phyloP scores from a whole-genome alignment of 2,329 filamentous ascomycete genomes.

The Hirsutella thompsonii region DNA sequence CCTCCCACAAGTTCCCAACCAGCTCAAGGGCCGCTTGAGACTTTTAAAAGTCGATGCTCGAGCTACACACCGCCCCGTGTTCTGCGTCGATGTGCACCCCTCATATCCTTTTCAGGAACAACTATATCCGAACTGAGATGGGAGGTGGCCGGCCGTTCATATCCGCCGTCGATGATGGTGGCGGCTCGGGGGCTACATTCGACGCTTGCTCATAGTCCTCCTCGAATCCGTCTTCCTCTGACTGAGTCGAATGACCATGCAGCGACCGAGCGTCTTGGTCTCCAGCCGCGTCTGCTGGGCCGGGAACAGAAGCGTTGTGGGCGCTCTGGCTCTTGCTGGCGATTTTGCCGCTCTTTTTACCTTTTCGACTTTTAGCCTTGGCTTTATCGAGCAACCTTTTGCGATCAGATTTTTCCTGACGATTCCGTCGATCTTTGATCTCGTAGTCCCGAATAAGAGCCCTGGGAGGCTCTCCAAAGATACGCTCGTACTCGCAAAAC shows the following conservation, averaged over 20 bases:
- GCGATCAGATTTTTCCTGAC: constrained; percentile 77
- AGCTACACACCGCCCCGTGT: too few relatives aligned
- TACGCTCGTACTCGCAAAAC: constrained; percentile 94
- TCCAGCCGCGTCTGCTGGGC: constrained; percentile 10
- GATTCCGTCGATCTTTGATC: constrained; percentile 78
- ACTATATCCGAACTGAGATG: constrained; percentile 7
- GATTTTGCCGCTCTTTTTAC: constrained; percentile 64
- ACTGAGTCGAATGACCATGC: constrained; percentile 23
- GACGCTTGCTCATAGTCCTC: constrained; percentile 18
- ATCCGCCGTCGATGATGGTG: constrained; percentile 4
- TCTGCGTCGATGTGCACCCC: neutral
- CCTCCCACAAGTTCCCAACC: too few relatives aligned
- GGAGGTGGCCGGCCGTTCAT: constrained; percentile 7
- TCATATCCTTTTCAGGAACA: neutral
- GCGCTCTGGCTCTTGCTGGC: constrained; percentile 12
- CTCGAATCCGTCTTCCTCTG: constrained; percentile 23
- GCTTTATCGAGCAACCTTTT: constrained; percentile 78
- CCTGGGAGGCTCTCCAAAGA: constrained; percentile 77
- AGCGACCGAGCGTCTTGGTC: constrained; percentile 9
- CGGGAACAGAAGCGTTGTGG: constrained; percentile 11
- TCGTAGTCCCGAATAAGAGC: constrained; percentile 87
- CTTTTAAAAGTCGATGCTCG: too few relatives aligned
- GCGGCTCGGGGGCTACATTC: constrained; percentile 9
- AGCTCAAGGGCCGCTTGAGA: too few relatives aligned
- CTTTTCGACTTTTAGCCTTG: constrained; percentile 84